phyloP scores from a whole-genome alignment of 768 basidiomycete genomes.

The Suillus paluster region DNA sequence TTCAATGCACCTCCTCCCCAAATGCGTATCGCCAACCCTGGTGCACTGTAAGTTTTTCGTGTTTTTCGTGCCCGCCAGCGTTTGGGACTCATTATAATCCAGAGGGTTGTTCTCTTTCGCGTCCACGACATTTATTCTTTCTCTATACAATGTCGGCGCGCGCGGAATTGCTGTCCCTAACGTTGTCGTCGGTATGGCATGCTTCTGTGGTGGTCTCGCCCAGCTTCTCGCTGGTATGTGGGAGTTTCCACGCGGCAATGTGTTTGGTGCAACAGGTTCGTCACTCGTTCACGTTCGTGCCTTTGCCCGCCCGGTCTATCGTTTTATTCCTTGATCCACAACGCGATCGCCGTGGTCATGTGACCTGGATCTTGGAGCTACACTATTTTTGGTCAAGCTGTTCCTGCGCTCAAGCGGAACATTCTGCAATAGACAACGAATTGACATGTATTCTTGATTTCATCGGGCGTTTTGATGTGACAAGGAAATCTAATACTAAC shows the following conservation, averaged over 20 bases:
- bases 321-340: too few species aligned
- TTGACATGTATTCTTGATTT: background rate
- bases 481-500: background rate
- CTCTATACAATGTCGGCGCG: slow-evolving; percentile 68
- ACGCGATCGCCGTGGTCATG: background rate
- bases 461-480: background rate
- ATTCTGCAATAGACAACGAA: background rate
- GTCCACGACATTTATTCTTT: slow-evolving; percentile 80
- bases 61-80: background rate
- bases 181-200: slow-evolving; percentile 83
- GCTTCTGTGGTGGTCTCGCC: slow-evolving; percentile 82
- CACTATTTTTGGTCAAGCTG: background rate
- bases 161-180: slow-evolving; percentile 63
- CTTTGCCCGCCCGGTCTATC: too few species aligned
- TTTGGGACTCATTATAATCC: slow-evolving; percentile 4
- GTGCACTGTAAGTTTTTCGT: slow-evolving; percentile 31
- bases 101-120: slow-evolving; percentile 86
- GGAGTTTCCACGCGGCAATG: slow-evolving; percentile 75
- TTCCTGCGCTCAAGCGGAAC: background rate
- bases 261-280: slow-evolving; percentile 75
- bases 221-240: slow-evolving; percentile 92
- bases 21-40: slow-evolving; percentile 59
- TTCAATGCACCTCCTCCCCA: slow-evolving; percentile 26
- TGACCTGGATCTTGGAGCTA: slow-evolving; percentile 2
- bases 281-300: slow-evolving; percentile 5